phyloP scores from a whole-genome alignment of 140 eudicot genomes.

The Stevia rebaudiana region DNA sequence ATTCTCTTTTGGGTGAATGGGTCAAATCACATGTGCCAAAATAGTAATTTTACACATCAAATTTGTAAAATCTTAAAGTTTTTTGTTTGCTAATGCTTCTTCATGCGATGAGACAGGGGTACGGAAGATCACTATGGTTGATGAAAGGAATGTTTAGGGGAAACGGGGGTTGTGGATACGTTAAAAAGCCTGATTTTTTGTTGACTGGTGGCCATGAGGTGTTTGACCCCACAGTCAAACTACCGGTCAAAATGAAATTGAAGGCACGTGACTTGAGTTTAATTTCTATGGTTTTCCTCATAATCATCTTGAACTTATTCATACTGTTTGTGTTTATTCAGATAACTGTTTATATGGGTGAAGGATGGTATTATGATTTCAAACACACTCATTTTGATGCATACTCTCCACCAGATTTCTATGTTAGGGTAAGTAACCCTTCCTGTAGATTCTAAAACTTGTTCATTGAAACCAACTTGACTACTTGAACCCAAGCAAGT shows the following conservation, averaged over 20 bases:
- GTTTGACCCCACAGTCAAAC: slow-evolving; percentile 32
- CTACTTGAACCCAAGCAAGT: neutral
- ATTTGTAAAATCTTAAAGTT: neutral
- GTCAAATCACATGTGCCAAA: too few species aligned
- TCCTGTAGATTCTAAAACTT: neutral
- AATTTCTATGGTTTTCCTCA: neutral
- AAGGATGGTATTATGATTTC: slow-evolving; percentile 60
- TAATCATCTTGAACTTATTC: neutral
- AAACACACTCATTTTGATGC: slow-evolving; percentile 53
- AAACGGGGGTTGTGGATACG: slow-evolving; percentile 60
- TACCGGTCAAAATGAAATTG: slow-evolving; percentile 38
- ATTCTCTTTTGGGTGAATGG: too few species aligned
- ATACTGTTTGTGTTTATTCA: slow-evolving; percentile 17
- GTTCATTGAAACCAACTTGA: neutral
- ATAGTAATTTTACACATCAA: too few species aligned
- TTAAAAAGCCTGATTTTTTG: slow-evolving; percentile 49
- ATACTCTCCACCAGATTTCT: slow-evolving; percentile 64
- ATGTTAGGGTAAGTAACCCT: slow-evolving; percentile 47
- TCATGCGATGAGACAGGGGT: slow-evolving; percentile 35
- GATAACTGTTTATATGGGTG: slow-evolving; percentile 58
- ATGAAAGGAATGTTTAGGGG: slow-evolving; percentile 70
- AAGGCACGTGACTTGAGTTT: slow-evolving; percentile 29
- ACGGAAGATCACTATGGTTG: slow-evolving; percentile 51
- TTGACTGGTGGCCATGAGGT: slow-evolving; percentile 33
- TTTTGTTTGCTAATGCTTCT: slow-evolving; percentile 3